Conservation (phyloP, 176 grass and related monocot species). For the Zizania latifolia region DNA sequence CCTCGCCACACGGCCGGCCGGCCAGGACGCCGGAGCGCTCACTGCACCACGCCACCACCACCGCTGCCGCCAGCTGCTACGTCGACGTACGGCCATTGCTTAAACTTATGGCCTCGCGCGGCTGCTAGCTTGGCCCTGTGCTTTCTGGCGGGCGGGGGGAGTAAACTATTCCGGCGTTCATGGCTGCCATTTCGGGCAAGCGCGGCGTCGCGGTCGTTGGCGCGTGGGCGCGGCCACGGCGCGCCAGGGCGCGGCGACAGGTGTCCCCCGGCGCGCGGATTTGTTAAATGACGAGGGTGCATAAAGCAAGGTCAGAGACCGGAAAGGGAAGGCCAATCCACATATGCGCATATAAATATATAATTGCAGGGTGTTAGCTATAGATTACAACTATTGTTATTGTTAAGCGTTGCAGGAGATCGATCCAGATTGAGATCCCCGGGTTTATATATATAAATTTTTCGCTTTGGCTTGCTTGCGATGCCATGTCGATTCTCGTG, state of each 20-base stretch:
- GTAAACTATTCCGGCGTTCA: conserved; percentile 4
- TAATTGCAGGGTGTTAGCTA: not conserved
- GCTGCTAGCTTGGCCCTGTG: too few species aligned
- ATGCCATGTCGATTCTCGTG: not conserved
- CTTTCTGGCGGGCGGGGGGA: not conserved
- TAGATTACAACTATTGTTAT: not conserved
- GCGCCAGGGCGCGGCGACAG: conserved; percentile 11
- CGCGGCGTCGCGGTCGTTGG: not conserved
- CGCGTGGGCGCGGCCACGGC: not conserved
- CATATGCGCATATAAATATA: conserved; percentile 12
- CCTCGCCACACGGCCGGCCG: conserved; percentile 16
- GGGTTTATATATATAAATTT: not conserved
- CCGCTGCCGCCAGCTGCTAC: not conserved
- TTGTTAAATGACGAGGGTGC: conserved; percentile 22
- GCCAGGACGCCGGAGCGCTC: not conserved
- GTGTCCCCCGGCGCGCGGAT: conserved; percentile 12
- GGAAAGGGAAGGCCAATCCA: not conserved
- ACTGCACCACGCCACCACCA: not conserved
- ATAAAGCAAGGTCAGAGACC: not conserved
- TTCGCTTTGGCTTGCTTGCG: not conserved
- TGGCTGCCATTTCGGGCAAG: conserved; percentile 23
- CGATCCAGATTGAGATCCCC: not conserved
- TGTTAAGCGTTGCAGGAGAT: not conserved
- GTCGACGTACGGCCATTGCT: not conserved
- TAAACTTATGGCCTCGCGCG: not conserved